A percentile compares a stretch with the other conserved stretches of the same genome.
Evolutionary conservation across 140 eudicot genomes (phyloP).

Genomic region (Erigeron philadelphicus): DNA sequence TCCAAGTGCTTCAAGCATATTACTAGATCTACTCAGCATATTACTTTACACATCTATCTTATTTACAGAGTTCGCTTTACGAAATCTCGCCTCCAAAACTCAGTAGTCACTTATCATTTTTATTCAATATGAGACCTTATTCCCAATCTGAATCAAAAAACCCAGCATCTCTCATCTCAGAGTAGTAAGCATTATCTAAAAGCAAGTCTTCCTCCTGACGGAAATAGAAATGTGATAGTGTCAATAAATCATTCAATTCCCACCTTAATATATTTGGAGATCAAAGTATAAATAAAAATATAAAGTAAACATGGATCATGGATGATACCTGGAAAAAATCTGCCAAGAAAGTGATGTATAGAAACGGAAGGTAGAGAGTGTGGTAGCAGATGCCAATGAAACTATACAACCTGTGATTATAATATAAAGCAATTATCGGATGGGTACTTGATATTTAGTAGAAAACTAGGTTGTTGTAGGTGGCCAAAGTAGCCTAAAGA

Average conservation of each 20-base stretch:
- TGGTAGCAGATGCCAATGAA: constrained; percentile 53
- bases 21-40: constrained; percentile 13
- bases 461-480: neutral
- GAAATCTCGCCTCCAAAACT: neutral
- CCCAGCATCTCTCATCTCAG: constrained; percentile 90
- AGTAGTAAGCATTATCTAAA: constrained; percentile 68
- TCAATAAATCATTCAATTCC: neutral
- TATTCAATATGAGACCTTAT: constrained; percentile 15
- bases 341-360: constrained; percentile 60
- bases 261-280: neutral
- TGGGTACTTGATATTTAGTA: neutral
- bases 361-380: constrained; percentile 69
- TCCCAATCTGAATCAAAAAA: constrained; percentile 77
- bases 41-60: constrained; percentile 23
- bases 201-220: constrained; percentile 78
- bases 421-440: neutral
- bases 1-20: neutral
- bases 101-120: neutral
- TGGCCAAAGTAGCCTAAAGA: neutral
- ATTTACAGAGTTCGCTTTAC: constrained; percentile 24
- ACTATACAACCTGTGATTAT: constrained; percentile 58
- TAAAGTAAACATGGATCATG: no score
- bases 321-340: constrained; percentile 72
- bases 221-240: neutral
- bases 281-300: neutral